Conservation (phyloP, 2,329 filamentous ascomycete genomes). For the Cordyceps farinosa region DNA sequence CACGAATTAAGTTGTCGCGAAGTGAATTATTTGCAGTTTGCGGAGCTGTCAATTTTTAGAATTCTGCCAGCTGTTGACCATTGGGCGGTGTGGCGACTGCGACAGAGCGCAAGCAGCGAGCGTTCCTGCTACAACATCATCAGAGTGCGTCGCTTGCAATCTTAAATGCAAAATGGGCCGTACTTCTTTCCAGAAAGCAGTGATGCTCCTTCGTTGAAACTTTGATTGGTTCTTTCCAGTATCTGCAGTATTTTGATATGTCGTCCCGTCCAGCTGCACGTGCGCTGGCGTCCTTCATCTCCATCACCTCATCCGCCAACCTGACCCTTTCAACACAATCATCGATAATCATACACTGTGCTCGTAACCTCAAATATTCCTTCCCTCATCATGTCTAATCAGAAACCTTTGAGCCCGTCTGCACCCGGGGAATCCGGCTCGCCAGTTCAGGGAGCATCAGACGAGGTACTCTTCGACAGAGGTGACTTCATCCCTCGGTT, state of each 20-base stretch:
- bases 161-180: neutral
- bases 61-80: slow-evolving; percentile 16
- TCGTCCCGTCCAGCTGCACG: neutral
- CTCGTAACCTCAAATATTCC: neutral
- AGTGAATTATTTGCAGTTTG: neutral
- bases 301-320: neutral
- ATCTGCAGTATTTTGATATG: neutral
- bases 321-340: neutral
- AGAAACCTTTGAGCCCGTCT: neutral
- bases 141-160: neutral
- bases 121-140: neutral
- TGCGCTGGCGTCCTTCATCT: neutral
- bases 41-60: slow-evolving; percentile 12
- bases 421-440: neutral
- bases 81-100: slow-evolving; percentile 16
- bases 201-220: neutral
- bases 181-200: neutral
- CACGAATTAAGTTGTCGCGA: neutral
- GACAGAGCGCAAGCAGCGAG: neutral
- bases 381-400: neutral
- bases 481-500: slow-evolving; percentile 7
- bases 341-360: neutral
- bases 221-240: neutral
- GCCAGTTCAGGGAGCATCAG: slow-evolving; percentile 5
- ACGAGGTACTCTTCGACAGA: slow-evolving; percentile 13